Base-by-base conservation (phyloP, 768 basidiomycete species). In the Tephrocybe rancida region DNA sequence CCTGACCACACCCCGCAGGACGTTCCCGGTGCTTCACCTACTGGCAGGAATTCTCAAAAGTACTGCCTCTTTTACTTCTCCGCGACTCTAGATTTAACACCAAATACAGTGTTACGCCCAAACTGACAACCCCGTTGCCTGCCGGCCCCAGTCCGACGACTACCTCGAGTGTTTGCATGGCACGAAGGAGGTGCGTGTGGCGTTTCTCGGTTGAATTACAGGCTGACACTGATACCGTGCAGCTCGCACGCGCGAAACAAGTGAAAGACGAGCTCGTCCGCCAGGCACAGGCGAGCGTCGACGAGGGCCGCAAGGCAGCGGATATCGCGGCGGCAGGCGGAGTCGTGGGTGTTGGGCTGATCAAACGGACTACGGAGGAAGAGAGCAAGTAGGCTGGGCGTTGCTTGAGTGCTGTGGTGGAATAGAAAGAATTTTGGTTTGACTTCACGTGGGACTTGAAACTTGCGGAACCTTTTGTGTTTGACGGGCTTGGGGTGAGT, bases 111-210 rank as follows among this genome's bases (percentile, higher is more conserved):
- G 95, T 72, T 97, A 95, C 67, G 87, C 88, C 5, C 77, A 82
- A 53, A 82, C 93, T 34, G 90, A 94, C 62, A 75, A 75, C 42
- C 94, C 95, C 0, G 70, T 71, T 44, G 76, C 88, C 63, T 98
- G 95, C 70, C 76, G 77, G 14, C 70, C 79, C 14, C 85, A 84
- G 56, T 83, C 82, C 46, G 89, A 88, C 57, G 95, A 96, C 70
- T 98, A 98, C 72, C 66, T 95, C 50, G 93, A 95, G 68, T 97
- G 95, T 69, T 72, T 98, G 52, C 94, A 96, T 68, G 85, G 87
- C 65, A 84, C 82, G 24, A 89, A 95, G 72, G 92, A 94, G 85
- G 95, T 93, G 58, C 64, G 83, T 62, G 83, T 62, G 7, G 5
- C n/a, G 39, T 27, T 30, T 32, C 16, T 25, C 5, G 21, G n/a